Conservation (phyloP, 1,284 basidiomycete genomes). For the Ganoderma sinense region DNA sequence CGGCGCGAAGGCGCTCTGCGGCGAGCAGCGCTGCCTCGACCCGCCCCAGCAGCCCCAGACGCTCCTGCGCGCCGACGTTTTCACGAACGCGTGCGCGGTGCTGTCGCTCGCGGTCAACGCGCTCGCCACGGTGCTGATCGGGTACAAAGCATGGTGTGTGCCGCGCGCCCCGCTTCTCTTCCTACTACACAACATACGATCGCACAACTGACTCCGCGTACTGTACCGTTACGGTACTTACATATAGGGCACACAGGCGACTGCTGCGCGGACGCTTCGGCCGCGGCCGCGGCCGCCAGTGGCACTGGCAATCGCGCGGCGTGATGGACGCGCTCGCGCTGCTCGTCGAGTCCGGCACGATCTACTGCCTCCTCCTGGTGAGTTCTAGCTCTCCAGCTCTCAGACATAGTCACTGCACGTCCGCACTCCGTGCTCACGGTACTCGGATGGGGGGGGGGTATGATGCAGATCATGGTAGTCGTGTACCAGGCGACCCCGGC, state of each 20-base stretch:
- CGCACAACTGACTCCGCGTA: neutral
- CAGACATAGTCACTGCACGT: too few species aligned
- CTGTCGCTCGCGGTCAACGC: neutral
- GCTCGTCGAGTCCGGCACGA: conserved; percentile 1
- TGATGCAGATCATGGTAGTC: neutral
- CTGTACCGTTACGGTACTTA: neutral
- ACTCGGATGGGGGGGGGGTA: neutral
- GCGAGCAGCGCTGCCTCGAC: neutral
- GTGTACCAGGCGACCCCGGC: neutral
- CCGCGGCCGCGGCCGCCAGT: too few species aligned
- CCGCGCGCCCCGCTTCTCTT: neutral
- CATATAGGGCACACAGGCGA: neutral
- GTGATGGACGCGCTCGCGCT: neutral
- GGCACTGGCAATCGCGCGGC: neutral
- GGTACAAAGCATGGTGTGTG: conserved; percentile 1
- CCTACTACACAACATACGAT: neutral
- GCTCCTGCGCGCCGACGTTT: neutral
- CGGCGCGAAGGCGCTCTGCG: neutral
- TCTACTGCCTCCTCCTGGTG: conserved; percentile 2
- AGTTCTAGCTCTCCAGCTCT: neutral
- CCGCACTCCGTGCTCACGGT: neutral
- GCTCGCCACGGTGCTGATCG: neutral
- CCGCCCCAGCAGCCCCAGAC: neutral
- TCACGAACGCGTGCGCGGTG: neutral
- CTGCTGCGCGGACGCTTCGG: conserved; percentile 2